Evolutionary conservation across 2,329 filamentous ascomycete species (phyloP).

Genomic region (Hymenoscyphus repandus): DNA sequence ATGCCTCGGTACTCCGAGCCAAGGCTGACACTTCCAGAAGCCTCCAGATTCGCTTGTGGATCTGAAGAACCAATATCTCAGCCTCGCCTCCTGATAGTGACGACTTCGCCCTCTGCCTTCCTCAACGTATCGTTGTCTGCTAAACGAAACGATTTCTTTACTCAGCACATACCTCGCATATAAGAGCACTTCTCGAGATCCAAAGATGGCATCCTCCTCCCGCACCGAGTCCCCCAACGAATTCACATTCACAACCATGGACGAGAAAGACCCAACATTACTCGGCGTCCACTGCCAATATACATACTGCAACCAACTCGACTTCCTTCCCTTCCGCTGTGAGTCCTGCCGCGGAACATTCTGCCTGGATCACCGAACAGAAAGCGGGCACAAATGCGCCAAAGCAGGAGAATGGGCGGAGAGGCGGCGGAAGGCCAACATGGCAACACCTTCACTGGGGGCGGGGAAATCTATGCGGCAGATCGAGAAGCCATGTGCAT

Average conservation of each 20-base stretch:
- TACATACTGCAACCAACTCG: slow-evolving; percentile 86
- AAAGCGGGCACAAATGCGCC: slow-evolving; percentile 69
- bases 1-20: slow-evolving; percentile 1
- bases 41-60: slow-evolving; percentile 12
- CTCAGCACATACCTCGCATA: slow-evolving; percentile 7
- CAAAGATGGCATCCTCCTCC: slow-evolving; percentile 49
- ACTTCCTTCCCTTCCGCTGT: slow-evolving; percentile 93
- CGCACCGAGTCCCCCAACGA: slow-evolving; percentile 34
- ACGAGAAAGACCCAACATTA: slow-evolving; percentile 71
- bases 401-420: slow-evolving; percentile 58
- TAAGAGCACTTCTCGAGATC: slow-evolving; percentile 10
- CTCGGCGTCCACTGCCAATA: slow-evolving; percentile 90
- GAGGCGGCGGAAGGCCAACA: slow-evolving; percentile 48
- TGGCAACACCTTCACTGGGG: slow-evolving; percentile 48
- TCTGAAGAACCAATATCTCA: slow-evolving; percentile 14
- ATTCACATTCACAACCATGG: slow-evolving; percentile 66
- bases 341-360: slow-evolving; percentile 80
- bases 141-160: not conserved
- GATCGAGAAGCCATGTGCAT: slow-evolving; percentile 63
- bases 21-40: slow-evolving; percentile 20
- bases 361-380: slow-evolving; percentile 90
- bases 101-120: slow-evolving; percentile 20
- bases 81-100: slow-evolving; percentile 18
- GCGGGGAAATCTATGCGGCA: slow-evolving; percentile 50
- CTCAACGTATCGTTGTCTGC: not conserved